Conservation (phyloP, 1,284 basidiomycete species). For the Papiliotrema terrestris region DNA sequence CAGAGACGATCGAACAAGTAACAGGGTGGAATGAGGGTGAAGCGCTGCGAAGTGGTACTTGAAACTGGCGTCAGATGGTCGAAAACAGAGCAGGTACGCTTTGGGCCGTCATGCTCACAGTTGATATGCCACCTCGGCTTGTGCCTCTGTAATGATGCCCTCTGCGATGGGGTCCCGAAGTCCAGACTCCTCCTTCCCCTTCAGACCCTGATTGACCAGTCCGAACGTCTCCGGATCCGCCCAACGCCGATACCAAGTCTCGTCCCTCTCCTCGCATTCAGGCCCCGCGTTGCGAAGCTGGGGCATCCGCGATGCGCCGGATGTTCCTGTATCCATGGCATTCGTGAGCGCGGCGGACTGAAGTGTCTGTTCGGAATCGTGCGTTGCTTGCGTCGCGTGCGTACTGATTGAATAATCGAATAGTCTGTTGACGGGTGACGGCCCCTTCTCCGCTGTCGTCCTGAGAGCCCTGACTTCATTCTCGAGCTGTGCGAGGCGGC, state of each 20-base stretch:
- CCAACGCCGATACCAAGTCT: neutral
- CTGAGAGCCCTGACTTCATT: no score
- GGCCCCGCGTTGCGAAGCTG: no score
- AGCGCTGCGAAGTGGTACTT: neutral
- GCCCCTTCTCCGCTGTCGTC: no score
- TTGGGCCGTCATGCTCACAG: constrained; percentile 2
- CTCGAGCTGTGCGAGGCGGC: no score
- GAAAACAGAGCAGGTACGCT: neutral
- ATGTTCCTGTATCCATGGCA: no score
- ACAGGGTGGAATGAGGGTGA: neutral
- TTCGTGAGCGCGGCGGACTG: no score
- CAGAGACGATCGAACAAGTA: neutral
- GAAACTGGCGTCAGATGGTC: neutral
- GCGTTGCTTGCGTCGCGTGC: no score
- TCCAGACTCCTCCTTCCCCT: constrained; percentile 1
- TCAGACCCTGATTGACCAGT: neutral
- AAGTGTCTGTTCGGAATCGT: no score
- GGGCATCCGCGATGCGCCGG: no score
- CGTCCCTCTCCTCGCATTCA: constrained; percentile 3
- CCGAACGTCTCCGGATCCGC: constrained; percentile 3
- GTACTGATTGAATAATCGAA: no score
- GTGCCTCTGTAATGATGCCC: neutral
- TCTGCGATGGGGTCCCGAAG: constrained; percentile 1
- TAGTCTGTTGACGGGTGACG: no score
- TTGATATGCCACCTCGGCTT: constrained; percentile 3